Conservation (phyloP, 768 basidiomycete species). For the Trametes maxima region DNA sequence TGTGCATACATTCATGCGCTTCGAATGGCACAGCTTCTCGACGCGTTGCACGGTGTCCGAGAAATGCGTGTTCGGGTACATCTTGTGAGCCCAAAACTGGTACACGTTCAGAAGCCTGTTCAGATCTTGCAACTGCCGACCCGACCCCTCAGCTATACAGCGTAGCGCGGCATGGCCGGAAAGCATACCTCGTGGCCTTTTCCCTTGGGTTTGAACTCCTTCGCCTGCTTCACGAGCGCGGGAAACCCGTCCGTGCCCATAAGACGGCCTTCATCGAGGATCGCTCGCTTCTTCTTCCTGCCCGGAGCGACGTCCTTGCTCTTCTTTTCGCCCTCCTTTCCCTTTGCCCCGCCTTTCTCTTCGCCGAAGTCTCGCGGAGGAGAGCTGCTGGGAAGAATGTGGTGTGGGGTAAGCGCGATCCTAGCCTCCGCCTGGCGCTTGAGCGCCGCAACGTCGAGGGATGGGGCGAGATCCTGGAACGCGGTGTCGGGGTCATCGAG, state of each 20-base stretch:
- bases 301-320: slow-evolving; percentile 35
- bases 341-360: slow-evolving; percentile 30
- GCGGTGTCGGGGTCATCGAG: slow-evolving; percentile 50
- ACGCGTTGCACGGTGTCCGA: slow-evolving; percentile 82
- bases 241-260: slow-evolving; percentile 80
- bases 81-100: slow-evolving; percentile 92
- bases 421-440: slow-evolving; percentile 56
- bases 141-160: not conserved
- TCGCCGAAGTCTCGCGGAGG: slow-evolving; percentile 41
- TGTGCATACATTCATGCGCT: slow-evolving; percentile 76
- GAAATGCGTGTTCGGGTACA: slow-evolving; percentile 91
- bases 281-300: slow-evolving; percentile 53
- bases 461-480: slow-evolving; percentile 44
- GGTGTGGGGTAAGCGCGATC: slow-evolving; percentile 48
- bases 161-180: no score
- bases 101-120: slow-evolving; percentile 80
- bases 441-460: slow-evolving; percentile 56
- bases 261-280: slow-evolving; percentile 76
- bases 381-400: slow-evolving; percentile 52
- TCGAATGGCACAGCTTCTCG: slow-evolving; percentile 87
- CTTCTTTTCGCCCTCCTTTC: slow-evolving; percentile 42
- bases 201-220: slow-evolving; percentile 78
- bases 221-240: slow-evolving; percentile 71
- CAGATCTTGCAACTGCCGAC: slow-evolving; percentile 74
- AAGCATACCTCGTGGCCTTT: slow-evolving; percentile 86